These are phyloP conservation scores for Chenopodium berlandieri DNA, from an alignment of 148 eudicot species.

Conservation along the genomic window DNA sequence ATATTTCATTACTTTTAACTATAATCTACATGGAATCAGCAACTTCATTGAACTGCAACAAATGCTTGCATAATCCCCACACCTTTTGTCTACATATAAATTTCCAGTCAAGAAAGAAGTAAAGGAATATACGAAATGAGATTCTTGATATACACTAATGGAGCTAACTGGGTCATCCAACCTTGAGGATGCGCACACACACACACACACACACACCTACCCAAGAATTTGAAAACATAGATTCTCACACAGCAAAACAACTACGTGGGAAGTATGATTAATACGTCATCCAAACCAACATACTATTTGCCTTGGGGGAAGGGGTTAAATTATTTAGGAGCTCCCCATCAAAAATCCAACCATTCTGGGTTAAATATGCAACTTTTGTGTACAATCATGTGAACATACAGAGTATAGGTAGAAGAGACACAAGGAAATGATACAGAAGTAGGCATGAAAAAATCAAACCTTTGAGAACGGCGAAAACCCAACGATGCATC, in stretches of 20 bases:
- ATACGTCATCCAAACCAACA: background rate
- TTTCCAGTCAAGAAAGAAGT: background rate
- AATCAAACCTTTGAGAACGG: conserved; percentile 67
- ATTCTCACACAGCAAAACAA: background rate
- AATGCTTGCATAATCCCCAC: background rate
- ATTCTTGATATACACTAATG: background rate
- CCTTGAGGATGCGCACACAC: background rate
- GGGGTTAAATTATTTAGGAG: background rate
- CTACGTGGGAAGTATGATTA: too few relatives aligned
- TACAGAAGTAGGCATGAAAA: background rate
- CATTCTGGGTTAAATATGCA: conserved; percentile 4
- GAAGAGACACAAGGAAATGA: background rate
- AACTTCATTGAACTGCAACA: background rate
- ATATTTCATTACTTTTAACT: background rate
- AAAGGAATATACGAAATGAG: background rate
- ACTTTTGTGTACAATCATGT: background rate
- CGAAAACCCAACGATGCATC: conserved; percentile 66
- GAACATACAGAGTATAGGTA: background rate
- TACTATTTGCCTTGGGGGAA: background rate
- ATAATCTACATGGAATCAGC: background rate
- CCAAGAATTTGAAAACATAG: background rate
- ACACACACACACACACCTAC: background rate
- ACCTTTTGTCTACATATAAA: background rate
- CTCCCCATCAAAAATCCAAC: background rate
- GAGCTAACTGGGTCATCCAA: background rate